Base-by-base conservation (phyloP, 371 early-diverging fungal species). In the Mucor piriformis region DNA sequence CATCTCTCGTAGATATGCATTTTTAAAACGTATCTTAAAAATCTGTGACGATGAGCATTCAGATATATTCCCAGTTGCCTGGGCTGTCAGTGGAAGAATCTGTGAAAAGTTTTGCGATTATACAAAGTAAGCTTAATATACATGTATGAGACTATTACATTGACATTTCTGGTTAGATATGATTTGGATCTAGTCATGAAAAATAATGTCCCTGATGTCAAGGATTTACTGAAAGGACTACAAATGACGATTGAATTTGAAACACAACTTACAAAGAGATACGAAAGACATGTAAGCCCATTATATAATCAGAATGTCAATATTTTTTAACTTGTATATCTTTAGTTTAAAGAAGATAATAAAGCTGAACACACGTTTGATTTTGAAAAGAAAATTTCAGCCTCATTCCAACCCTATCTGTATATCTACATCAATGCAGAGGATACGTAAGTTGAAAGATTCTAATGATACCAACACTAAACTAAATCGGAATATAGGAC, bases 241-340 rank as follows among this genome's bases (percentile, higher is more conserved):
- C 89, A 92, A 34, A 72, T 87, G 11, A 96, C 98, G 0, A 78
- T 92, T 44, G 94, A 95, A 27, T 97, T 96, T 69, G 98, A 97
- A 72, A 70, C 74, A 7, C 94, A 94, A 67, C 74, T 96, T 6
- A 77, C 81, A 27, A 89, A 87, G 37, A 74, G 92, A 52, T 96
- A 88, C 59, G 68, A 74, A 42, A 75, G 64, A 68, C 70, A 65
- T 62, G 76, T 77, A 73, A 55, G 65, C n/a, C n/a, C n/a, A n/a
- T n/a, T 55, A 13, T 18, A 13, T 3, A 13, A 13, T 12, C 5
- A 3, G 24, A 7, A 18, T 20, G 34, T 12, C 13, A 35, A 18
- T 12, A 37, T n/a, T n/a, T 6, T 6, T n/a, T 13, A 34, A 21
- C 37, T 2, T 18, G 3, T 32, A 32, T 21, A 34, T 18, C 7